A percentile compares a stretch with the other conserved stretches of the same genome.
Conservation (phyloP, 2,329 filamentous ascomycete genomes). For the Pseudocercospora cruenta region DNA sequence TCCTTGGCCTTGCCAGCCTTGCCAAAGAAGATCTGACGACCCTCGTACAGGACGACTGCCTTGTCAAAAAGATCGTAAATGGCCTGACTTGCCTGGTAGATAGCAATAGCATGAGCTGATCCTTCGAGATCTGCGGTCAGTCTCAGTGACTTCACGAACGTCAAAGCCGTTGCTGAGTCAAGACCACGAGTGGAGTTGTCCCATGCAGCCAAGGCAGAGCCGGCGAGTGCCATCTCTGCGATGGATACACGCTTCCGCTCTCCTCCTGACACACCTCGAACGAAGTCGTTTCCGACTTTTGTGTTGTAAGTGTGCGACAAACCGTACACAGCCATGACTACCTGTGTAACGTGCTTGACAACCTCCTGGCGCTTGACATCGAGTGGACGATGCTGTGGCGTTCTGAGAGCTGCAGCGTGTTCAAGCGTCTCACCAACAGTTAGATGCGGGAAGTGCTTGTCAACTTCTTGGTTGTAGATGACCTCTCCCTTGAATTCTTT, state of each 20-base stretch:
- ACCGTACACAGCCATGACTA: conserved; percentile 59
- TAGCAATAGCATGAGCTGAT: conserved; percentile 58
- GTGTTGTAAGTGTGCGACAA: conserved; percentile 60
- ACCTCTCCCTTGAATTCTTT: conserved; percentile 53
- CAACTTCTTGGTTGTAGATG: conserved; percentile 52
- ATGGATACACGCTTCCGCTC: conserved; percentile 62
- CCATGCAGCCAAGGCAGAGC: conserved; percentile 47
- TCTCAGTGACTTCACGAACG: conserved; percentile 60
- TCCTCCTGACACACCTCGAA: conserved; percentile 62
- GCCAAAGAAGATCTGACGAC: conserved; percentile 77
- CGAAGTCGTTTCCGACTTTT: conserved; percentile 61
- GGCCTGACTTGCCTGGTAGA: conserved; percentile 57
- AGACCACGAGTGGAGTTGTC: conserved; percentile 56
- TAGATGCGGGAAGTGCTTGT: conserved; percentile 60
- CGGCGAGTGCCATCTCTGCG: conserved; percentile 55
- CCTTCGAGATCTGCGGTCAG: conserved; percentile 55
- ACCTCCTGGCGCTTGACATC: conserved; percentile 48
- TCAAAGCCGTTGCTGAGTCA: conserved; percentile 61
- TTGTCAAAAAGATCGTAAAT: conserved; percentile 75
- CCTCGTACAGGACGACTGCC: conserved; percentile 73
- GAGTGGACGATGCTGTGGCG: conserved; percentile 48
- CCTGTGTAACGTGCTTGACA: conserved; percentile 51
- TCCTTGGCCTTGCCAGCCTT: conserved; percentile 60
- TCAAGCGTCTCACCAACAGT: conserved; percentile 61
- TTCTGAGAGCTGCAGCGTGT: conserved; percentile 59